These are phyloP conservation scores for Collybia nuda DNA, from an alignment of 768 basidiomycete species.

Conservation along the genomic window DNA sequence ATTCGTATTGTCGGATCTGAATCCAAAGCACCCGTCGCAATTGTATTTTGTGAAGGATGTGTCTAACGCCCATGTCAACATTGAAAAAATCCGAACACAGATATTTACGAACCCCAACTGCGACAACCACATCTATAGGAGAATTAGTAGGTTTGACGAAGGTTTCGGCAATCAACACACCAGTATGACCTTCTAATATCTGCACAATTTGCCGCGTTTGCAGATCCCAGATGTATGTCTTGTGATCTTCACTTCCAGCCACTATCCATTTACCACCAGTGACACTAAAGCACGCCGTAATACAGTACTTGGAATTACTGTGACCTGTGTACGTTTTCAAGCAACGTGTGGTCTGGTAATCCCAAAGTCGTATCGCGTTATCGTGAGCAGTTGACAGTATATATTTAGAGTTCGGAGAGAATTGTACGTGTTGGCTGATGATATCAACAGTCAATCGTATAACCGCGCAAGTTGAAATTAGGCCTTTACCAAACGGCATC, in stretches of 20 bases:
- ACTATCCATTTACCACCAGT: conserved; percentile 90
- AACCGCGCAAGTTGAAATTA: not conserved
- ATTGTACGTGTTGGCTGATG: conserved; percentile 81
- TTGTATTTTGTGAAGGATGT: conserved; percentile 83
- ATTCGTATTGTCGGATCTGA: conserved; percentile 80
- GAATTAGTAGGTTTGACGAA: not conserved
- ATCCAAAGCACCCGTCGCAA: conserved; percentile 86
- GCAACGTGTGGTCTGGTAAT: conserved; percentile 87
- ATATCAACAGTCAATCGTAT: not conserved
- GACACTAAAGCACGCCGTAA: conserved; percentile 81
- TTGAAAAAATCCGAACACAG: not conserved
- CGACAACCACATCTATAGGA: conserved; percentile 68
- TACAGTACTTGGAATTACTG: conserved; percentile 79
- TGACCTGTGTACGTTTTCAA: conserved; percentile 91
- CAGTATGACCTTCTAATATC: conserved; percentile 72
- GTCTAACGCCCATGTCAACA: conserved; percentile 45
- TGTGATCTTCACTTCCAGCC: conserved; percentile 88
- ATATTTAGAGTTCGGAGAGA: conserved; percentile 95
- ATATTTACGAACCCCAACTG: conserved; percentile 60
- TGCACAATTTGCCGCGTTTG: conserved; percentile 87
- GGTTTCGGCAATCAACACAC: conserved; percentile 31
- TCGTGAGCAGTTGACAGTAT: conserved; percentile 94
- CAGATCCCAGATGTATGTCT: conserved; percentile 88
- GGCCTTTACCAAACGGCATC: conserved; percentile 74
- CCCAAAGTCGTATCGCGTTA: conserved; percentile 91